Evolutionary conservation across 1,139 yeast species (phyloP).

Genomic region (Lodderomyces parapsilosis): DNA sequence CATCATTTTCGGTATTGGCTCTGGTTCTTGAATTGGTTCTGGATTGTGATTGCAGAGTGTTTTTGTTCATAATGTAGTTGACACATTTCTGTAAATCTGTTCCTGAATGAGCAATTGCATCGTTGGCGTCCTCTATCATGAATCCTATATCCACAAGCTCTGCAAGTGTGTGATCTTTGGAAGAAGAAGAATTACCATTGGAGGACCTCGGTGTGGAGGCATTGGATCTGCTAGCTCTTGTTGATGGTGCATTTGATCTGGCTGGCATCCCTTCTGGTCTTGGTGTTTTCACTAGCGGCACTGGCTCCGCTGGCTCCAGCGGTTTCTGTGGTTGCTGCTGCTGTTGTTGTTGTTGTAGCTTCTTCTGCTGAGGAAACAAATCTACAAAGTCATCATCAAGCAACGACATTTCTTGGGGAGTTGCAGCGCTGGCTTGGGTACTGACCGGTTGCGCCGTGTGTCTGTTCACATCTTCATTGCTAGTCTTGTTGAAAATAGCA

Average conservation of each 20-base stretch:
- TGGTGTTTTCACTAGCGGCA: neutral
- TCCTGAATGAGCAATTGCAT: conserved; percentile 61
- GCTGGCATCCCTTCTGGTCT: conserved; percentile 4
- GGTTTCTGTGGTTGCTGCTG: neutral
- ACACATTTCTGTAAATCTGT: conserved; percentile 65
- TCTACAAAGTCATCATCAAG: conserved; percentile 45
- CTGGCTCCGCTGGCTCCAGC: conserved; percentile 1
- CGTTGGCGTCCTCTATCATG: conserved; percentile 55
- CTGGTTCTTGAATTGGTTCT: conserved; percentile 15
- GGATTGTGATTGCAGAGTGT: neutral
- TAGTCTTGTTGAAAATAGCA: conserved; percentile 15
- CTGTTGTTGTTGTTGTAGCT: too few relatives aligned
- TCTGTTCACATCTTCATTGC: neutral
- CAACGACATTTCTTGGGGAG: conserved; percentile 21
- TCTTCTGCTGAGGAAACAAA: conserved; percentile 25
- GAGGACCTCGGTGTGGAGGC: neutral
- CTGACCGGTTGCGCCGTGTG: neutral
- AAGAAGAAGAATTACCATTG: neutral
- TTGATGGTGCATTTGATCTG: neutral
- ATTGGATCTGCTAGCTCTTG: conserved; percentile 7
- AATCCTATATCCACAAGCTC: conserved; percentile 82
- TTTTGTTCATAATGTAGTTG: conserved; percentile 55
- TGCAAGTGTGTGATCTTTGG: conserved; percentile 56
- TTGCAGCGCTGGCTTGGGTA: neutral
- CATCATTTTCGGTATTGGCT: neutral